Evolutionary conservation across 2,329 filamentous ascomycete species (phyloP), one percentile per base, ranked within the genome.

Genomic region (Hypoxylon sp.): DNA sequence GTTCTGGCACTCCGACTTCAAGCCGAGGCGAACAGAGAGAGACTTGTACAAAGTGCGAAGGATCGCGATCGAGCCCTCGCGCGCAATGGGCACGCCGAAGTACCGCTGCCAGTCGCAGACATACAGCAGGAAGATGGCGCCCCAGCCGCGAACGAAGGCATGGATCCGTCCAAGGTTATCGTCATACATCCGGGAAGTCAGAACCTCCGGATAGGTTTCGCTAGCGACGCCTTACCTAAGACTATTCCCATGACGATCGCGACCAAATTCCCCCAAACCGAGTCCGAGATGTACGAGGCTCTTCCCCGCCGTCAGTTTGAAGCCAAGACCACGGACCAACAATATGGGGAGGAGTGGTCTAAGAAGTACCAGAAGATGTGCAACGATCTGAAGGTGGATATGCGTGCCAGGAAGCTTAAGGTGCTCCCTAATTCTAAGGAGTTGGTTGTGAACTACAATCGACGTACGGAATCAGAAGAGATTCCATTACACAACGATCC

Each of bases 361-460:
- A 90, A 90, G 78, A 90, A 87, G 77, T 98, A 94, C 81, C 89
- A 89, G 63, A 91, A 91, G 76, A 92, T 96, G 91, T 93, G 90
- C 67, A 90, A 90, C 59, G 94, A 98, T 48, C 88, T 99, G 68
- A 97, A 97, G 81, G 83, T 91, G 2, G 92, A 94, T 57, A 97
- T 98, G 93, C 91, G 95, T 69, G 88, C 90, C 73, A 97, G 97
- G 82, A 98, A 98, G 85, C 91, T 94, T 77, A 92, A 97, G 78
- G 94, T 98, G 14, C 83, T 98, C 54, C 96, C 96, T n/a, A 98
- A 98, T 78, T 98, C 94, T 0, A 97, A 97, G 80, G 96, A 99
- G 77, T 85, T 98, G 65, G 95, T 98, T 1, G 90, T 94, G 71
- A 98, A 97, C 77, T 98, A 93, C 85, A 99, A 99, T 80, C 89